phyloP scores from a whole-genome alignment of 805 yeast genomes.

The Metschnikowia dekortorum region DNA sequence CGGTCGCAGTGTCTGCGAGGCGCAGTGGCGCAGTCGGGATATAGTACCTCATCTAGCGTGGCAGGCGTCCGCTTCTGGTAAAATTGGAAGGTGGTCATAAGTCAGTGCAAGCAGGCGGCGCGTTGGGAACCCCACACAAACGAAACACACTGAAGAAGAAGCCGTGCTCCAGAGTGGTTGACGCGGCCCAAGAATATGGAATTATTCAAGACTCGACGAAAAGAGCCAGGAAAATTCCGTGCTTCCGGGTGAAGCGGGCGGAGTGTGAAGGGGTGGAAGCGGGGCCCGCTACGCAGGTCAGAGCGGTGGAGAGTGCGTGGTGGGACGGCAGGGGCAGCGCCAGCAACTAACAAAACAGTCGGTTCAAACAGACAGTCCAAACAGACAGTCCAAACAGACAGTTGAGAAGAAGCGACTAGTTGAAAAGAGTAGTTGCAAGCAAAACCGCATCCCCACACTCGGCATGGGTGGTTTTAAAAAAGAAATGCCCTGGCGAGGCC shows the following conservation, averaged over 20 bases:
- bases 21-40: conserved; percentile 2
- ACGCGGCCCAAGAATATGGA: too few relatives aligned
- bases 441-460: background rate
- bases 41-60: conserved; percentile 19
- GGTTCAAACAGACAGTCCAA: too few relatives aligned
- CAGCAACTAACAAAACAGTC: background rate
- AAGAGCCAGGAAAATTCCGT: too few relatives aligned
- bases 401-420: background rate
- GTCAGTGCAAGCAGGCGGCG: too few relatives aligned
- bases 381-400: too few relatives aligned
- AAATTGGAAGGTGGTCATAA: conserved; percentile 14
- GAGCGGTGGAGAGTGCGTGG: background rate
- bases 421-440: background rate
- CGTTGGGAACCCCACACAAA: too few relatives aligned
- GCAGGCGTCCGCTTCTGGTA: conserved; percentile 14
- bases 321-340: background rate
- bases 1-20: conserved; percentile 17
- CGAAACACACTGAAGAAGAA: too few relatives aligned
- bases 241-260: too few relatives aligned
- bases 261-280: background rate
- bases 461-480: background rate
- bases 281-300: conserved; percentile 1
- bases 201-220: too few relatives aligned
- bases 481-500: background rate
- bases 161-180: too few relatives aligned